A percentile compares a stretch with the other conserved stretches of the same genome.
These are phyloP conservation scores for Blastocladiella britannica DNA, from an alignment of 192 early-diverging fungal species.

Conservation along the genomic window DNA sequence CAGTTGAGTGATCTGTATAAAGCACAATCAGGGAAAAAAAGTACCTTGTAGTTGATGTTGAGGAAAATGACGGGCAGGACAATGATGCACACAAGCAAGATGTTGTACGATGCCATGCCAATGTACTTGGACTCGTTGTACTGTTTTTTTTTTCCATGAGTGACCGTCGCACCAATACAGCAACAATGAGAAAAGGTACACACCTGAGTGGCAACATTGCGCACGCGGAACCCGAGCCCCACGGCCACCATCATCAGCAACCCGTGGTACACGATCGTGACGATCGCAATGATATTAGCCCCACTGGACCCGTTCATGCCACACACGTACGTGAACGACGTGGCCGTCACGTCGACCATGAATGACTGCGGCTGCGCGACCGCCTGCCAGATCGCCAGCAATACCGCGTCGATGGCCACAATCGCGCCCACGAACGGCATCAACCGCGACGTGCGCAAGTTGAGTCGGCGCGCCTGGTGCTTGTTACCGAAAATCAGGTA, in stretches of 20 bases:
- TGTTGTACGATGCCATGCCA: neutral
- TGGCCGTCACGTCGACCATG: neutral
- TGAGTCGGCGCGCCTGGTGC: neutral
- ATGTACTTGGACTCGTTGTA: slow-evolving; percentile 1
- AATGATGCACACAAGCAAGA: neutral
- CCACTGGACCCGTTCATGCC: neutral
- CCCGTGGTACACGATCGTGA: too few relatives aligned
- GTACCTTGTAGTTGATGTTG: neutral
- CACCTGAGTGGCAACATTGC: neutral
- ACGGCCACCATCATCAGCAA: neutral
- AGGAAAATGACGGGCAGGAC: neutral
- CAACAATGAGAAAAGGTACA: too few relatives aligned
- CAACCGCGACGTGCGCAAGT: neutral
- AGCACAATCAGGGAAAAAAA: too few relatives aligned
- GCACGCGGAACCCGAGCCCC: neutral
- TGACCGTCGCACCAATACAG: too few relatives aligned
- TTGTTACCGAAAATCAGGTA: neutral
- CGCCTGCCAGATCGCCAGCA: neutral
- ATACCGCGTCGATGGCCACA: neutral
- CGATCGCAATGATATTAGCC: neutral
- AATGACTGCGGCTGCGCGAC: neutral
- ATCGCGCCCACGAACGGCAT: neutral
- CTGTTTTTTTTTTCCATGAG: too few relatives aligned
- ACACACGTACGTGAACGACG: neutral
- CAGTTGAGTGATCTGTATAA: too few relatives aligned